Evolutionary conservation across 768 basidiomycete genomes (phyloP).

Genomic region (Multifurca ochricompacta): DNA sequence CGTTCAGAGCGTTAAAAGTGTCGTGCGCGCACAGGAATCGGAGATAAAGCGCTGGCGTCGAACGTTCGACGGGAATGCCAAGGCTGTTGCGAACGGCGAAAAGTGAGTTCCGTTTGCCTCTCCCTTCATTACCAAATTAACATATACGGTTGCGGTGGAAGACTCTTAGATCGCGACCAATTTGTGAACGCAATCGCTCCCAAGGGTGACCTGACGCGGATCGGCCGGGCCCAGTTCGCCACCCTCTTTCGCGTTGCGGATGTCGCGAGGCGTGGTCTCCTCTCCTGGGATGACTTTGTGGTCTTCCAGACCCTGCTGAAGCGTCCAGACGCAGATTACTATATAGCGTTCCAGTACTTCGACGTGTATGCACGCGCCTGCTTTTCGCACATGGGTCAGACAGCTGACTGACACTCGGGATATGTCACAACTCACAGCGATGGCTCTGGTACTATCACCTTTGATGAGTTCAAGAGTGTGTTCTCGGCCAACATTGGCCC

Average conservation of each 20-base stretch:
- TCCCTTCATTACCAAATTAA: not conserved
- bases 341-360: conserved; percentile 94
- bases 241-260: conserved; percentile 89
- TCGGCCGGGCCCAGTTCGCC: conserved; percentile 80
- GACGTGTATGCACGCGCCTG: conserved; percentile 52
- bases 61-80: conserved; percentile 80
- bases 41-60: conserved; percentile 87
- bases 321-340: conserved; percentile 93
- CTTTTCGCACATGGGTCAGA: not conserved
- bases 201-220: conserved; percentile 73
- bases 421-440: conserved; percentile 52
- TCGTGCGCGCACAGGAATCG: conserved; percentile 63
- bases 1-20: conserved; percentile 58
- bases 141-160: conserved; percentile 27
- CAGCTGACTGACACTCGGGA: not conserved
- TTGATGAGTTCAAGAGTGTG: conserved; percentile 91
- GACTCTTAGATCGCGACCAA: conserved; percentile 78
- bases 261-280: conserved; percentile 59
- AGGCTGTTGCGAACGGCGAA: conserved; percentile 61
- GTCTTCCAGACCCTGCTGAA: conserved; percentile 92
- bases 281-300: conserved; percentile 94
- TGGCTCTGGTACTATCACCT: conserved; percentile 85
- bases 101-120: conserved; percentile 47
- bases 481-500: conserved; percentile 72
- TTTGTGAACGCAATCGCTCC: conserved; percentile 97